These are phyloP conservation scores for Cymbopogon citratus DNA, from an alignment of 176 grass and related monocot species.

Conservation along the genomic window DNA sequence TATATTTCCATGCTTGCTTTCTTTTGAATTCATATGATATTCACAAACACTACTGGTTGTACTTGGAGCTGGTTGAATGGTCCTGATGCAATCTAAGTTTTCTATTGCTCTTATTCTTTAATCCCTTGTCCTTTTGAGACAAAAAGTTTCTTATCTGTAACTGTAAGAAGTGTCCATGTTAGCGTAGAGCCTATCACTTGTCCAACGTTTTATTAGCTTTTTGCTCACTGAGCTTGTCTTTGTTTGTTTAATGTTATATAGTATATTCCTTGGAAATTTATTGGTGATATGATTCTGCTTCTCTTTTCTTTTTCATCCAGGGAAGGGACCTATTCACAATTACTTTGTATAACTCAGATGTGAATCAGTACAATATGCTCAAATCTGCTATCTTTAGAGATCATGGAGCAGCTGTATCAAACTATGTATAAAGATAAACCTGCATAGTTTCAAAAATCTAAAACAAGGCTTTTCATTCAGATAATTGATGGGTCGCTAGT, in stretches of 20 bases:
- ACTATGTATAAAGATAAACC: too few species aligned
- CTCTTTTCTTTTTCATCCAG: constrained; percentile 39
- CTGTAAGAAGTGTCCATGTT: background rate
- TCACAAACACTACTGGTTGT: background rate
- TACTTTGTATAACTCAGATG: constrained; percentile 58
- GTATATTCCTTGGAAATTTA: background rate
- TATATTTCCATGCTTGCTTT: background rate
- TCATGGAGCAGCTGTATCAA: constrained; percentile 44
- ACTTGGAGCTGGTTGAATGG: background rate
- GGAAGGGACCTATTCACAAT: constrained; percentile 54
- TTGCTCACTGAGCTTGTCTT: background rate
- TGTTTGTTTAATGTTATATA: background rate
- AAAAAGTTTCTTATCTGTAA: background rate
- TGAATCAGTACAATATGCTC: constrained; percentile 70
- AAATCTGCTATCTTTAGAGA: constrained; percentile 64
- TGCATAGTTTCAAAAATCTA: too few species aligned
- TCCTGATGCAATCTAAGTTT: background rate
- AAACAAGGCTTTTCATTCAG: too few species aligned
- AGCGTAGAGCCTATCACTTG: background rate
- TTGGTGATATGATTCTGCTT: background rate
- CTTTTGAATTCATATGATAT: background rate
- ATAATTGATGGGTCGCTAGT: background rate
- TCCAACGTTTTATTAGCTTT: constrained; percentile 5
- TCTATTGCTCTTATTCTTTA: background rate
- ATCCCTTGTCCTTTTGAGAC: background rate